Evolutionary conservation across 2,329 filamentous ascomycete genomes (phyloP).

Genomic region (Alternaria angustiovoidea): DNA sequence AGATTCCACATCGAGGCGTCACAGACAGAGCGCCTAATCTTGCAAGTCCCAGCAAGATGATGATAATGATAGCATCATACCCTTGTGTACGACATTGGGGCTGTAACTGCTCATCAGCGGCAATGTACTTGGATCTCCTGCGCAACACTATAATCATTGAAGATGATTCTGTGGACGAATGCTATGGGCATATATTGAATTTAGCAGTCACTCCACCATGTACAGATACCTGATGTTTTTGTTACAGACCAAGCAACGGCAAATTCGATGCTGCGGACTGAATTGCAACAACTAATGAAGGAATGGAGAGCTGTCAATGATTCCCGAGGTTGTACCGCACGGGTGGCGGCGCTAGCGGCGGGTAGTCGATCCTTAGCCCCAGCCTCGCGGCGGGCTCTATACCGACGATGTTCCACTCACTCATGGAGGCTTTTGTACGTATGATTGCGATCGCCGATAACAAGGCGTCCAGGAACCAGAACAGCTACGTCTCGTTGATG

Average conservation of each 20-base stretch:
- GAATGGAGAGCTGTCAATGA: neutral
- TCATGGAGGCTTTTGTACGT: neutral
- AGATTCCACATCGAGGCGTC: neutral
- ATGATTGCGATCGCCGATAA: neutral
- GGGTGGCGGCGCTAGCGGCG: neutral
- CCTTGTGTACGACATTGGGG: neutral
- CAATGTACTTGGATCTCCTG: neutral
- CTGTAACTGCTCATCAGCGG: neutral
- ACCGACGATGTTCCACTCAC: neutral
- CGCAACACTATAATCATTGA: neutral
- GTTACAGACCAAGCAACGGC: neutral
- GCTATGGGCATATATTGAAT: neutral
- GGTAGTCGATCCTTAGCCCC: neutral
- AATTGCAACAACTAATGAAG: neutral
- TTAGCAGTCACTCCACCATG: neutral
- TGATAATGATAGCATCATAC: neutral
- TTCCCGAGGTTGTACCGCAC: neutral
- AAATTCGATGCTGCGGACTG: neutral
- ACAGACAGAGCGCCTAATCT: neutral
- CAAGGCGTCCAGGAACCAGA: neutral
- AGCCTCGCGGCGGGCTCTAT: neutral
- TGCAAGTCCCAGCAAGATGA: neutral
- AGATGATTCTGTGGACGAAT: neutral
- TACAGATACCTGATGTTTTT: rapidly evolving
- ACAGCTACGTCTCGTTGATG: neutral